These are phyloP conservation scores for Gymnopilus junonius DNA, from an alignment of 768 basidiomycete genomes.

Conservation along the genomic window DNA sequence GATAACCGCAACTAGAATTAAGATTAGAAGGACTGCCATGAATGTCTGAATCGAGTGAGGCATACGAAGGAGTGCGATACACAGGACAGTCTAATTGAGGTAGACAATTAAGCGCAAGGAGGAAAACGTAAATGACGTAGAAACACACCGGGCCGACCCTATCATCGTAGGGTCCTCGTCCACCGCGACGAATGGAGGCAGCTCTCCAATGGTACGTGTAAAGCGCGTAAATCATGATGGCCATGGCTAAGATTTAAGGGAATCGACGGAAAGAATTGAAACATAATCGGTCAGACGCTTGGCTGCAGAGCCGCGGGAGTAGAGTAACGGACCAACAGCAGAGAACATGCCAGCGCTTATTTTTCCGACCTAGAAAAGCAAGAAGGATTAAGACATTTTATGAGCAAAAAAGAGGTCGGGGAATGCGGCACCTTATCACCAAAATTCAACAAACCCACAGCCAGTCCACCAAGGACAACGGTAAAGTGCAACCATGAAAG, in stretches of 20 bases:
- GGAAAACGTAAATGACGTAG: conserved; percentile 12
- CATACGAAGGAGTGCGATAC: conserved; percentile 78
- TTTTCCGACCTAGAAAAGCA: conserved; percentile 68
- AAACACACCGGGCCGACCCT: conserved; percentile 87
- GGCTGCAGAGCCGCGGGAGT: not conserved
- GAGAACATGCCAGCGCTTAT: conserved; percentile 98
- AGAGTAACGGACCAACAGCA: conserved; percentile 65
- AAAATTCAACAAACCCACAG: conserved; percentile 96
- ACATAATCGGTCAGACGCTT: not conserved
- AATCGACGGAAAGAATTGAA: not conserved
- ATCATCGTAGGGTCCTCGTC: conserved; percentile 96
- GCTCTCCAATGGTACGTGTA: conserved; percentile 98
- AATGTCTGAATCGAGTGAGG: conserved; percentile 4
- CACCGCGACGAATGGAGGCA: conserved; percentile 86
- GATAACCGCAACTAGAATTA: conserved; percentile 69
- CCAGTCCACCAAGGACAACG: conserved; percentile 94
- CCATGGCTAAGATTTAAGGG: conserved; percentile 67
- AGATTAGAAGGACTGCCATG: conserved; percentile 9
- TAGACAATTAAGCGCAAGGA: conserved; percentile 1
- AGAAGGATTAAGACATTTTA: not conserved
- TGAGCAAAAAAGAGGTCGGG: conserved; percentile 1
- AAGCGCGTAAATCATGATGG: conserved; percentile 95
- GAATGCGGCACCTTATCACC: conserved; percentile 80
- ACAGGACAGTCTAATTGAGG: conserved; percentile 73
- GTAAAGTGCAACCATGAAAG: conserved; percentile 99